These are phyloP conservation scores for Diutina mesorugosa DNA, from an alignment of 1,139 yeast species.

Conservation along the genomic window DNA sequence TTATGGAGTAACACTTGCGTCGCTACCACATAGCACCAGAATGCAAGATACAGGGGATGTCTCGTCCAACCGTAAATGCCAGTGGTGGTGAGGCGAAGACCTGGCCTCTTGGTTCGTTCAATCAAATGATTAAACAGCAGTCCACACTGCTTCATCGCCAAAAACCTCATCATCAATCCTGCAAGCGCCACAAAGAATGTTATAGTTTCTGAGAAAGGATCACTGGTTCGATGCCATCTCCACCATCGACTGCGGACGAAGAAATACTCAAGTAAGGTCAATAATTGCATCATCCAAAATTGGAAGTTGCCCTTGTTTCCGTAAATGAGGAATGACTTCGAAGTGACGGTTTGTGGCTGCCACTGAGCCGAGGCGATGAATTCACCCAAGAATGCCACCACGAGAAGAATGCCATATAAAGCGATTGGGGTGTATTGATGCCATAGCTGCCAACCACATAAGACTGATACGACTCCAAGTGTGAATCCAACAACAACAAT, in stretches of 20 bases:
- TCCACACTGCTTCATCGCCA: constrained; percentile 1
- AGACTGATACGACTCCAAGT: neutral
- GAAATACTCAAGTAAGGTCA: neutral
- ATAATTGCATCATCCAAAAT: neutral
- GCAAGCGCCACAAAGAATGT: neutral
- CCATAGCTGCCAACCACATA: neutral
- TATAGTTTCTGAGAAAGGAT: too few relatives aligned
- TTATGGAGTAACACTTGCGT: neutral
- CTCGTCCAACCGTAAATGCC: neutral
- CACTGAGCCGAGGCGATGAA: neutral
- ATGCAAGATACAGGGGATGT: constrained; percentile 1
- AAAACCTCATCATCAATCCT: neutral
- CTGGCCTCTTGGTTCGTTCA: neutral
- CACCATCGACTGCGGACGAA: neutral
- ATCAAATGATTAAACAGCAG: neutral
- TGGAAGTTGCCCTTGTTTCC: neutral
- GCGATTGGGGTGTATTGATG: neutral
- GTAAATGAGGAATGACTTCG: neutral
- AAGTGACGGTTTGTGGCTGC: neutral
- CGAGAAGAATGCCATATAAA: neutral
- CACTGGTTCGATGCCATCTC: neutral
- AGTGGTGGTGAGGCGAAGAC: neutral
- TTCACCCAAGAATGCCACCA: neutral
- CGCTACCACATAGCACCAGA: neutral
- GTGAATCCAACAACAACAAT: neutral